A percentile compares a stretch with the other conserved stretches of the same genome.
These are phyloP conservation scores for Leptographium radiaticola DNA, from an alignment of 2,329 filamentous ascomycete species.

Conservation along the genomic window DNA sequence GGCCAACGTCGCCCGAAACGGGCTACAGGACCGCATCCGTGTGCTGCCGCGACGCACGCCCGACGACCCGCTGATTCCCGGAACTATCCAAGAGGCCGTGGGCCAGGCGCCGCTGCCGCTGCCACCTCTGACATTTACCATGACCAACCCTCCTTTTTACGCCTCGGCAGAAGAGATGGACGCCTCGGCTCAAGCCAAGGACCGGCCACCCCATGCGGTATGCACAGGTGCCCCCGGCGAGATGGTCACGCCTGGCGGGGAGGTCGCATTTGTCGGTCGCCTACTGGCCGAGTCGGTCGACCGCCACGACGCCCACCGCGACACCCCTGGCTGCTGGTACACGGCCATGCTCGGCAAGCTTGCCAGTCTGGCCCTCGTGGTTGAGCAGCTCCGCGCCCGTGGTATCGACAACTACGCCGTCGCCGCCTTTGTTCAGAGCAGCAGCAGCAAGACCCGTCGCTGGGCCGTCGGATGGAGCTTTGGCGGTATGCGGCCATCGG, in stretches of 20 bases:
- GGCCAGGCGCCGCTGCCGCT: background rate
- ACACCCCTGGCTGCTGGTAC: slow-evolving; percentile 62
- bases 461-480: slow-evolving; percentile 92
- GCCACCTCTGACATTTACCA: slow-evolving; percentile 56
- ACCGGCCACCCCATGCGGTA: slow-evolving; percentile 53
- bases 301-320: slow-evolving; percentile 16
- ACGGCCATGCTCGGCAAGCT: slow-evolving; percentile 82
- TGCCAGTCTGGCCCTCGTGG: slow-evolving; percentile 47
- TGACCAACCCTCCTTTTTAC: slow-evolving; percentile 96
- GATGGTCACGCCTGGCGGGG: slow-evolving; percentile 64
- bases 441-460: slow-evolving; percentile 51
- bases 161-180: slow-evolving; percentile 56
- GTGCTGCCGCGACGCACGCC: slow-evolving; percentile 37
- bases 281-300: slow-evolving; percentile 26
- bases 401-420: slow-evolving; percentile 67
- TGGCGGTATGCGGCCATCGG: slow-evolving; percentile 46
- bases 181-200: slow-evolving; percentile 51
- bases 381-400: slow-evolving; percentile 41
- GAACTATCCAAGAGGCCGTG: slow-evolving; percentile 13
- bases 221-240: slow-evolving; percentile 68
- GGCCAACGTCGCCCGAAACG: slow-evolving; percentile 55
- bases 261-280: slow-evolving; percentile 86
- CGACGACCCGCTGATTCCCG: slow-evolving; percentile 50
- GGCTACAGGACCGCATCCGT: slow-evolving; percentile 48
- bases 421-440: slow-evolving; percentile 63